phyloP scores from a whole-genome alignment of 495 filamentous ascomycete genomes.

The Penicillium daleae region DNA sequence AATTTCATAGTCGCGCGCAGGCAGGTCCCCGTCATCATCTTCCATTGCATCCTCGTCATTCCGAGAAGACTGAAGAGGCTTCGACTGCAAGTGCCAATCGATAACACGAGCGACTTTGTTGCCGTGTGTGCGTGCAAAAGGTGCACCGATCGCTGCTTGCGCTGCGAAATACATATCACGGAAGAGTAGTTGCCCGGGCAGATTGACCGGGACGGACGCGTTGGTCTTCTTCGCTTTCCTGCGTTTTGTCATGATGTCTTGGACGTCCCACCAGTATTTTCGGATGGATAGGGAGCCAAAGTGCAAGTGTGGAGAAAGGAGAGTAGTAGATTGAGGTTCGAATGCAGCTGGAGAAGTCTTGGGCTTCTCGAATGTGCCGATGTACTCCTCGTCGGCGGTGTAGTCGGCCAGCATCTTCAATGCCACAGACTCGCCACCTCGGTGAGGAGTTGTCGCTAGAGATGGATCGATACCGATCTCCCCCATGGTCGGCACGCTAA shows the following conservation, averaged over 20 bases:
- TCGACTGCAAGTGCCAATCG: slow-evolving; percentile 70
- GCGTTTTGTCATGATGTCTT: slow-evolving; percentile 53
- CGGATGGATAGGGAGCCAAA: slow-evolving; percentile 66
- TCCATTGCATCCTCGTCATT: slow-evolving; percentile 22
- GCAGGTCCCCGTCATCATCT: slow-evolving; percentile 16
- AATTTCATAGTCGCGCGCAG: slow-evolving; percentile 47
- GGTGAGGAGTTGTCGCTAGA: slow-evolving; percentile 59
- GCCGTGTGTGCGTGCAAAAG: slow-evolving; percentile 58
- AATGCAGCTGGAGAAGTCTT: slow-evolving; percentile 71
- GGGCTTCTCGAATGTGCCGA: slow-evolving; percentile 70
- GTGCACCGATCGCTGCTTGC: slow-evolving; percentile 62
- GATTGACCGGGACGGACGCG: slow-evolving; percentile 59
- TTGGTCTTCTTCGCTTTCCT: slow-evolving; percentile 50
- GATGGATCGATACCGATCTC: slow-evolving; percentile 61
- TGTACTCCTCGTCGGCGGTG: slow-evolving; percentile 61
- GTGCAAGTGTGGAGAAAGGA: slow-evolving; percentile 72
- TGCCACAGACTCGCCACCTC: slow-evolving; percentile 65
- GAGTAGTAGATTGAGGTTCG: slow-evolving; percentile 66
- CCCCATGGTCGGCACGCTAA: slow-evolving; percentile 60
- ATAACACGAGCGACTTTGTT: slow-evolving; percentile 67
- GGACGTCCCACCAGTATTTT: slow-evolving; percentile 69
- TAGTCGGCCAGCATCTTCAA: slow-evolving; percentile 53
- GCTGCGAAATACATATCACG: slow-evolving; percentile 79
- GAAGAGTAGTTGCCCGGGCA: slow-evolving; percentile 71
- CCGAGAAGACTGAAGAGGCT: slow-evolving; percentile 33